These are phyloP conservation scores for Nakaseomyces kungkrabaensis DNA, from an alignment of 1,139 yeast genomes.

Conservation along the genomic window DNA sequence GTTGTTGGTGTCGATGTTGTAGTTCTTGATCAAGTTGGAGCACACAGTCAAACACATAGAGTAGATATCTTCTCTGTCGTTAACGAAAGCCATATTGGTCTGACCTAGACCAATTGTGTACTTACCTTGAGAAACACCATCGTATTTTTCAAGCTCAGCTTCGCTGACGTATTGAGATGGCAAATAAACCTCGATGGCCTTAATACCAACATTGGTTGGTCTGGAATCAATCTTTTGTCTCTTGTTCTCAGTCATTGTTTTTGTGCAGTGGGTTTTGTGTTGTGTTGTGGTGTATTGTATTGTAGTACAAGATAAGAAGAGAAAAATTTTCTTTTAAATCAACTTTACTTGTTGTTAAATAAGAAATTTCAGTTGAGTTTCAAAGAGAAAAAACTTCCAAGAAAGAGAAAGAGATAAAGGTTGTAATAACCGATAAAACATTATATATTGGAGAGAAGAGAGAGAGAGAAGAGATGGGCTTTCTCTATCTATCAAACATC, in stretches of 20 bases:
- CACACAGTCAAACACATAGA: conserved; percentile 82
- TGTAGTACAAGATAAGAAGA: background rate
- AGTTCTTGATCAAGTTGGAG: conserved; percentile 64
- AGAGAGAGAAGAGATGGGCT: too few species aligned
- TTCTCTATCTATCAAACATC: too few species aligned
- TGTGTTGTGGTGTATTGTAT: background rate
- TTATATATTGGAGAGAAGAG: too few species aligned
- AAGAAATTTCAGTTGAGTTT: too few species aligned
- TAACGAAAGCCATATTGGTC: conserved; percentile 94
- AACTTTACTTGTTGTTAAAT: too few species aligned
- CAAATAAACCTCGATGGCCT: conserved; percentile 86
- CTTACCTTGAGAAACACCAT: conserved; percentile 86
- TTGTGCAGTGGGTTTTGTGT: background rate
- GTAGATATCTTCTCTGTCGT: conserved; percentile 95
- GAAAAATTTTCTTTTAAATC: background rate
- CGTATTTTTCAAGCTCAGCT: conserved; percentile 73
- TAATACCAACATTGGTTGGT: conserved; percentile 86
- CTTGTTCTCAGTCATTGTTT: conserved; percentile 26
- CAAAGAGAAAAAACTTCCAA: too few species aligned
- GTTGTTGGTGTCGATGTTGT: conserved; percentile 66
- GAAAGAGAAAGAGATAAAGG: too few species aligned
- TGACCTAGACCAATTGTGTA: conserved; percentile 98
- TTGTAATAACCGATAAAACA: too few species aligned
- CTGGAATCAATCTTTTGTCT: conserved; percentile 25
- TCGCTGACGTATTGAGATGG: conserved; percentile 83